These are phyloP conservation scores for Trypanosomatidae sp. DNA, from an alignment of 208 protist genomes.

Conservation along the genomic window DNA sequence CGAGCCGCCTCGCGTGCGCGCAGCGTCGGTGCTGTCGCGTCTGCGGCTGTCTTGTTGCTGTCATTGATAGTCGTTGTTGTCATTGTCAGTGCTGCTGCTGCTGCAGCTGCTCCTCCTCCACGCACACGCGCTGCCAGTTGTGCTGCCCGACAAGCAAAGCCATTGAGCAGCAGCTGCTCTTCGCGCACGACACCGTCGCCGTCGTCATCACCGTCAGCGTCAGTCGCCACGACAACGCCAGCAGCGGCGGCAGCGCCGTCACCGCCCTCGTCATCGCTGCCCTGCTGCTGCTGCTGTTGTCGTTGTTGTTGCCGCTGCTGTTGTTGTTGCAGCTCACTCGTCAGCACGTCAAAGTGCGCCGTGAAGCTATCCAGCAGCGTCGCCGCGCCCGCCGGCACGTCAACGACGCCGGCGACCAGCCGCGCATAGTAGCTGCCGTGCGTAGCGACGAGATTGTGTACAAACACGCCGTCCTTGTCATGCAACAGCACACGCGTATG, in stretches of 20 bases:
- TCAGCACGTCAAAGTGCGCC: conserved; percentile 52
- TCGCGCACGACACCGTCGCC: conserved; percentile 8
- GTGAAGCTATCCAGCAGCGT: conserved; percentile 26
- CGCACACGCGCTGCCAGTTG: conserved; percentile 23
- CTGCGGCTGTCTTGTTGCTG: neutral
- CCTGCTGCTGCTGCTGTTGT: too few relatives aligned
- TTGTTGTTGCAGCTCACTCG: conserved; percentile 36
- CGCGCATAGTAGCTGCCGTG: conserved; percentile 57
- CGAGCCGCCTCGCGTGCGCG: conserved; percentile 26
- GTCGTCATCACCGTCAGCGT: conserved; percentile 6
- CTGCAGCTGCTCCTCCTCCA: neutral
- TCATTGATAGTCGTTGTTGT: too few relatives aligned
- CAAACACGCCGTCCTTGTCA: conserved; percentile 47
- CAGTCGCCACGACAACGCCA: conserved; percentile 29
- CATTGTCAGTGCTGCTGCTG: neutral
- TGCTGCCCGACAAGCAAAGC: conserved; percentile 48
- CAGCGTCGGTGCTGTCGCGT: conserved; percentile 9
- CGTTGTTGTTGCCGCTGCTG: too few relatives aligned
- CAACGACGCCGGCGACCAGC: conserved; percentile 20
- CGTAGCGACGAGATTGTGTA: conserved; percentile 51
- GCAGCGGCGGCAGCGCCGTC: conserved; percentile 10
- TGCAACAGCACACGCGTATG: conserved; percentile 64
- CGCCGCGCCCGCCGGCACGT: neutral
- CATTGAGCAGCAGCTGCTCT: conserved; percentile 62
- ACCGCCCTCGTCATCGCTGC: conserved; percentile 6